Evolutionary conservation across 2,329 filamentous ascomycete genomes (phyloP), one percentile per base, ranked within the genome.

Genomic region (Bipolaris gigantea): DNA sequence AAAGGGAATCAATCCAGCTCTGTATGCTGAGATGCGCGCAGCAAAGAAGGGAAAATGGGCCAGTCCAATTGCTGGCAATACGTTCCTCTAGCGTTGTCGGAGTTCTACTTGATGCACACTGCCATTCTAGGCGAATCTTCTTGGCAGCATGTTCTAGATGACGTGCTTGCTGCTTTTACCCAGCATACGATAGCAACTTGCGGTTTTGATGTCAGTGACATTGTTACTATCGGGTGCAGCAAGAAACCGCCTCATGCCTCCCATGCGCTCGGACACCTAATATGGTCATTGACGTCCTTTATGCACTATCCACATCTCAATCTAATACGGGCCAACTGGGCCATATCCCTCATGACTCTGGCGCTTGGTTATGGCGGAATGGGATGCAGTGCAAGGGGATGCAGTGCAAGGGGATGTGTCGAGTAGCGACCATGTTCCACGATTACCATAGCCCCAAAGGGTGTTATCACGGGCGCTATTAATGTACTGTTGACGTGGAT

Each of bases 21-120:
- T 80, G 44, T 79, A 76, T 55, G 73, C 76, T 13, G 78, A 80
- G 63, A 80, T 80, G 77, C 76, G 77, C 57, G 75, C 76, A 23
- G 75, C 74, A 19, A 70, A 71, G 48, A 76, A 75, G 49, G 74
- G 76, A 1, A 66, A 69, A 63, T 71, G 70, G 64, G 61, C 65
- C n/a, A 72, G 69, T 57, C 67, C 70, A 4, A 69, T 74, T 43
- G 66, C 62, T 16, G 71, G 71, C 6, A 74, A 72, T 43, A 71
- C 70, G 15, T 69, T 73, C 39, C 47, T 74, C n/a, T 62, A 55
- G 27, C n/a, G 34, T 44, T 50, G 36, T 27, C 13, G 47, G 30
- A 11, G 27, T 21, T 36, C 18, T 36, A 30, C 35, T 11, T 39
- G 13, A 42, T 43, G 25, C 13, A 43, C 39, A 42, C 23, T 34